Base-by-base conservation (phyloP, 225 moss, liverwort and hornwort species). In the Climacium dendroides region DNA sequence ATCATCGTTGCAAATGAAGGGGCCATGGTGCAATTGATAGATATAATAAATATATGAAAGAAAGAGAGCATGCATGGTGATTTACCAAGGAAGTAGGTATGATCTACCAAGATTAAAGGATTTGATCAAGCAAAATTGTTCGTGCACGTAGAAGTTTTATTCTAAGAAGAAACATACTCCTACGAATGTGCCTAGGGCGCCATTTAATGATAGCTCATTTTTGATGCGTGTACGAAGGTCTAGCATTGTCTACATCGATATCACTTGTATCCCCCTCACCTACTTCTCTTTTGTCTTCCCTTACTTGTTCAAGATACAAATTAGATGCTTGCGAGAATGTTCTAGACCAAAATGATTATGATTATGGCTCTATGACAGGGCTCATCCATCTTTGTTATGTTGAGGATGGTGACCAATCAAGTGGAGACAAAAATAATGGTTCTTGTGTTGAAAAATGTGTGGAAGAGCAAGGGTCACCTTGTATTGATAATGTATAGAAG, bases 311-410 rank as follows among this genome's bases (percentile, higher is more conserved):
- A 30, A 86, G 78, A 64, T 94, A 81, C 13, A 79, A 78, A 26
- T 43, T 65, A 69, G 74, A 20, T 87, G 54, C n/a, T 55, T 77
- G 28, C 39, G 39, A 83, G 48, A 35, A 22, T 55, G 55, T 57
- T 87, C 35, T 80, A 37, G 73, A 86, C 66, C 45, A 84, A 86
- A 74, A 84, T 83, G 88, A 82, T 85, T 88, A 93, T 59, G 94
- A 93, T 87, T 96, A 95, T 86, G 93, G 93, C 72, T 96, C 95
- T 34, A 96, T 96, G 93, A 94, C 88, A 90, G 92, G 96, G 57
- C 74, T 96, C 19, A 94, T 96, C 48, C 86, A 94, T 47, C 87
- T 95, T 69, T 89, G 95, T 10, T 72, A 91, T 6, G 18, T 87
- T 16, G 60, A 74, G 2, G 89, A 90, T 74, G 84, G 78, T 69